Base-by-base conservation (phyloP, 345 rosid genomes). In the Orychophragmus violaceus region DNA sequence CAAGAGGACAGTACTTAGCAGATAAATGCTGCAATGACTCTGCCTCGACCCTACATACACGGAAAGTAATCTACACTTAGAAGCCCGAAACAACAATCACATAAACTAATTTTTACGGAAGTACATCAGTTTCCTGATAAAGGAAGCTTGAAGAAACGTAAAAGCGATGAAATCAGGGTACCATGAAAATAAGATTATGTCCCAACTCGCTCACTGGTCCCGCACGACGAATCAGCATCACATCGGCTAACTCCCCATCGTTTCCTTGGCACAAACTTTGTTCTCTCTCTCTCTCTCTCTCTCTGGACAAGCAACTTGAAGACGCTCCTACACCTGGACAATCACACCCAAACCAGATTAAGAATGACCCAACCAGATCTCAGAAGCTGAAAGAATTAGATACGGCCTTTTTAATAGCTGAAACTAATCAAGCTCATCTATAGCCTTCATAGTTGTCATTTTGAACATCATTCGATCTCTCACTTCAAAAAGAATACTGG, bases 181-280 rank as follows among this genome's bases (percentile, higher is more conserved):
- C 95, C 97, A 90, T 53, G 95, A n/a, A 87, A 69, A 85, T 71
- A 73, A 90, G 92, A 64, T 82, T 85, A n/a, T 76, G 81, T 74
- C 76, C 84, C 23, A 79, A 80, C 77, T 87, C 90, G 59, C 85
- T 80, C 10, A 41, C 61, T 77, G 16, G 84, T 66, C 30, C 39
- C 68, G 48, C 76, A 42, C 3, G 82, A 75, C 11, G 61, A 55
- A 72, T 65, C 52, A 50, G 79, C 41, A 56, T 73, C 74, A 73
- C 76, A 48, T 30, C 69, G 71, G 55, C 66, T 76, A 64, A 80
- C 85, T 56, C 86, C 82, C 92, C 97, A 86, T 41, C 82, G 74
- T 76, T 79, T 79, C 62, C 82, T 82, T 2, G 81, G 85, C 32
- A 81, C 71, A 32, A 77, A 84, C 55, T 81, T 87, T 6, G 80